A percentile compares a stretch with the other conserved stretches of the same genome.
These are phyloP conservation scores for Suillus variegatus DNA, from an alignment of 768 basidiomycete species.

Conservation along the genomic window DNA sequence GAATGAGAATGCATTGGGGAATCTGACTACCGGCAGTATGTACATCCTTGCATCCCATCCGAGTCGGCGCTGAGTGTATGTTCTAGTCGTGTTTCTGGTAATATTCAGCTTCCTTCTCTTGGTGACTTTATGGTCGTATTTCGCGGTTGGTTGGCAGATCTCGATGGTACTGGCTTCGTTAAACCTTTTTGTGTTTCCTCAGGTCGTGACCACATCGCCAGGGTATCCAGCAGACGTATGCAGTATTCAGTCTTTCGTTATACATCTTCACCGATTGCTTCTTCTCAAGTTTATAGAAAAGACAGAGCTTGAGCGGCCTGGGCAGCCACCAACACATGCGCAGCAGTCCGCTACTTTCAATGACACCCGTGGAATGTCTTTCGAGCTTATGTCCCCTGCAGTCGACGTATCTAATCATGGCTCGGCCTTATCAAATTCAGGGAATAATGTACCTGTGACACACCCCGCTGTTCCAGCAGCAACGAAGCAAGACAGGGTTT, in stretches of 20 bases:
- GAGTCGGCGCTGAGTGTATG: neutral
- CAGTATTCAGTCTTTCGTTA: slow-evolving; percentile 8
- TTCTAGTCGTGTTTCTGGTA: slow-evolving; percentile 63
- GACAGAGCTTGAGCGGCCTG: slow-evolving; percentile 18
- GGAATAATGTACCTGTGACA: slow-evolving; percentile 17
- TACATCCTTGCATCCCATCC: slow-evolving; percentile 20
- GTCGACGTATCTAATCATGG: slow-evolving; percentile 12
- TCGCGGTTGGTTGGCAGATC: slow-evolving; percentile 49
- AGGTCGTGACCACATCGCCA: slow-evolving; percentile 69
- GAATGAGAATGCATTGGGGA: slow-evolving; percentile 43
- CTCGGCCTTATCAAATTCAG: slow-evolving; percentile 25
- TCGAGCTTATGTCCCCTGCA: slow-evolving; percentile 26
- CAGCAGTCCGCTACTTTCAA: slow-evolving; percentile 18
- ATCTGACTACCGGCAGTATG: slow-evolving; percentile 66
- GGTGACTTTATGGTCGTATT: slow-evolving; percentile 82
- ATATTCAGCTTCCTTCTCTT: slow-evolving; percentile 63
- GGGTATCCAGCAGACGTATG: slow-evolving; percentile 70
- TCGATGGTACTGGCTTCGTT: neutral
- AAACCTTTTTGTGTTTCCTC: slow-evolving; percentile 1
- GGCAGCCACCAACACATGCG: slow-evolving; percentile 10
- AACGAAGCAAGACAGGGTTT: slow-evolving; percentile 15
- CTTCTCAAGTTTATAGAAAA: slow-evolving; percentile 25
- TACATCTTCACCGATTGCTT: slow-evolving; percentile 11
- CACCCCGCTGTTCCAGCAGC: slow-evolving; percentile 16
- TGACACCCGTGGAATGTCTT: slow-evolving; percentile 31